phyloP scores from a whole-genome alignment of 116 monocot genomes.

The Papilionanthe hybrid region DNA sequence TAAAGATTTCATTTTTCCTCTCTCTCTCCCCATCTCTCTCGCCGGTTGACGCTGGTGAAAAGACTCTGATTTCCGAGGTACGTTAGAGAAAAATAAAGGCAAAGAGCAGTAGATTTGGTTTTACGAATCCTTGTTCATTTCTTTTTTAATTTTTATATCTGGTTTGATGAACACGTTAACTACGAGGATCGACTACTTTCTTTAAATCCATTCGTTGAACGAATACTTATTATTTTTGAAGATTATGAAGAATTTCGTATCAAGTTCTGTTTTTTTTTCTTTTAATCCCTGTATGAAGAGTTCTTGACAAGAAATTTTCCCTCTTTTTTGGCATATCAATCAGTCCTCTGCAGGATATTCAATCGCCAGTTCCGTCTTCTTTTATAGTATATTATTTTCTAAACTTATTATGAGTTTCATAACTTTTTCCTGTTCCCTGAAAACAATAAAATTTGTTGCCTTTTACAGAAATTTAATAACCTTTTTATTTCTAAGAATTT shows the following conservation, averaged over 20 bases:
- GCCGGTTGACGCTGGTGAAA: neutral
- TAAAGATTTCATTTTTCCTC: neutral
- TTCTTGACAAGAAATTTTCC: neutral
- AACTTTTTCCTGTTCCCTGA: neutral
- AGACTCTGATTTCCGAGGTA: neutral
- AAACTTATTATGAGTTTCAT: neutral
- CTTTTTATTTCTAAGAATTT: neutral
- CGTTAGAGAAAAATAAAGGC: neutral
- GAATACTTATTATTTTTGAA: neutral
- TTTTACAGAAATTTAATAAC: neutral
- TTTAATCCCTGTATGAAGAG: neutral
- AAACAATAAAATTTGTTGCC: neutral
- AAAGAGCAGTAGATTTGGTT: neutral
- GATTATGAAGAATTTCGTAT: neutral
- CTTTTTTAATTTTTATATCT: neutral
- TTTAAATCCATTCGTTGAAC: neutral
- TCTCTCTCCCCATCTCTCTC: neutral
- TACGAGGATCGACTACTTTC: neutral
- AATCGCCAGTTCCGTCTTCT: neutral
- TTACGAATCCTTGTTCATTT: neutral
- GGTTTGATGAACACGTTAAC: neutral
- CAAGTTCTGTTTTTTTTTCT: neutral
- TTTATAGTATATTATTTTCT: neutral
- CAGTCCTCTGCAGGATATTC: neutral
- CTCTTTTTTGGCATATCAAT: neutral